Evolutionary conservation across 2,329 filamentous ascomycete species (phyloP).

Genomic region (Ophiostoma pallidulum): DNA sequence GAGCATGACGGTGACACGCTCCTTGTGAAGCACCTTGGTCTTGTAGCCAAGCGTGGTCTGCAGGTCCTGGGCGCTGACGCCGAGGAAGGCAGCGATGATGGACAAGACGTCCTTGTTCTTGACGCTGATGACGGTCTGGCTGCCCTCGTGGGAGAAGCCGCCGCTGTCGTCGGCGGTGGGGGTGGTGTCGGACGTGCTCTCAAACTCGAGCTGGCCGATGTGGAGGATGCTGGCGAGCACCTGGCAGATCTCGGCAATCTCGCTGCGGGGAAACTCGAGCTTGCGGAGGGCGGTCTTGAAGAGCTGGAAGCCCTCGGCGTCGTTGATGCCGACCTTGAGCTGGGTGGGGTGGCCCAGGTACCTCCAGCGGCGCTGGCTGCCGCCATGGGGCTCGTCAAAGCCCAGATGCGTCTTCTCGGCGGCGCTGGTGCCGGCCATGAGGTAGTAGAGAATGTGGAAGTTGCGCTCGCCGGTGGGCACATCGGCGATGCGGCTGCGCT

Average conservation of each 20-base stretch:
- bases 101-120: constrained; percentile 86
- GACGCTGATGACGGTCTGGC: constrained; percentile 73
- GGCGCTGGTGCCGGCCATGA: constrained; percentile 80
- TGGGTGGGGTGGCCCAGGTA: constrained; percentile 95
- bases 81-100: constrained; percentile 89
- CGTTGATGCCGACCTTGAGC: constrained; percentile 93
- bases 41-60: constrained; percentile 89
- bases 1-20: constrained; percentile 97
- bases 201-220: constrained; percentile 93
- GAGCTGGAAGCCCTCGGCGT: constrained; percentile 88
- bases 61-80: constrained; percentile 69
- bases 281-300: constrained; percentile 95
- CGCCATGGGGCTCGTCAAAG: constrained; percentile 40
- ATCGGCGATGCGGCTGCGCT: constrained; percentile 80
- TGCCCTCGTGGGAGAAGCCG: constrained; percentile 91
- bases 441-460: constrained; percentile 93
- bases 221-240: constrained; percentile 90
- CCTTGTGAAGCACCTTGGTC: constrained; percentile 90
- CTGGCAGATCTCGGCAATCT: constrained; percentile 96
- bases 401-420: constrained; percentile 83
- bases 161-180: constrained; percentile 82
- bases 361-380: constrained; percentile 73
- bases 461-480: constrained; percentile 94
- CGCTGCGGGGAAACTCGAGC: constrained; percentile 83
- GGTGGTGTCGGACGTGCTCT: constrained; percentile 69